A percentile compares a stretch with the other conserved stretches of the same genome.
These are phyloP conservation scores for Sugiyamaella americana DNA, from an alignment of 805 yeast species.

Conservation along the genomic window DNA sequence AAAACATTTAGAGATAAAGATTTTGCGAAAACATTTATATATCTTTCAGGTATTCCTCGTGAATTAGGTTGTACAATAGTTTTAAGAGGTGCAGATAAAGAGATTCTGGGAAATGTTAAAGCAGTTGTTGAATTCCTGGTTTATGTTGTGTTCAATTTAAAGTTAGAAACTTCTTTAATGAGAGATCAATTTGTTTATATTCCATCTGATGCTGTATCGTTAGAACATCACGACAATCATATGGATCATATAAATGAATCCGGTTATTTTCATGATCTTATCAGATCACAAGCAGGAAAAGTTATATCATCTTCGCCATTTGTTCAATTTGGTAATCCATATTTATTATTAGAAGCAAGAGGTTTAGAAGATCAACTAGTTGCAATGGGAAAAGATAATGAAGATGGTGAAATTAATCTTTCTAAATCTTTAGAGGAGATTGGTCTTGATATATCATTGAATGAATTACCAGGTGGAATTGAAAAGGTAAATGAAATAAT, in stretches of 20 bases:
- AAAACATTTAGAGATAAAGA: conserved; percentile 55
- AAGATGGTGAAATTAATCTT: conserved; percentile 10
- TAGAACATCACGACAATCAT: not conserved
- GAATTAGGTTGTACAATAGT: conserved; percentile 79
- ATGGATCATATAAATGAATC: conserved; percentile 10
- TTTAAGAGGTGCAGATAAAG: conserved; percentile 71
- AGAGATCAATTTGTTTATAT: conserved; percentile 57
- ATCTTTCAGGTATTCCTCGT: conserved; percentile 67
- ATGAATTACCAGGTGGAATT: conserved; percentile 35
- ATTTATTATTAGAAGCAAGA: conserved; percentile 49
- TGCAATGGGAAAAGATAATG: conserved; percentile 14
- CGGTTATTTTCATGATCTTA: conserved; percentile 20
- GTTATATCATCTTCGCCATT: conserved; percentile 80
- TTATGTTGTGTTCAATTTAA: conserved; percentile 69
- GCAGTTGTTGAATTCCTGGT: conserved; percentile 75
- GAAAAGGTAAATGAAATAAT: conserved; percentile 37
- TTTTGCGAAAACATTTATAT: conserved; percentile 59
- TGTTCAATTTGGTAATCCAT: conserved; percentile 67
- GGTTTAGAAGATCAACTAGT: conserved; percentile 41
- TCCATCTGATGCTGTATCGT: conserved; percentile 20
- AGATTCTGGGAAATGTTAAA: conserved; percentile 58
- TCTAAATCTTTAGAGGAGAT: conserved; percentile 4
- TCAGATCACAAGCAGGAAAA: conserved; percentile 33
- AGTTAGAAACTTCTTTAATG: conserved; percentile 69
- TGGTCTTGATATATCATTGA: not conserved